These are phyloP conservation scores for Paraurostyla sp. DNA, from an alignment of 73 alveolate species.

Conservation along the genomic window DNA sequence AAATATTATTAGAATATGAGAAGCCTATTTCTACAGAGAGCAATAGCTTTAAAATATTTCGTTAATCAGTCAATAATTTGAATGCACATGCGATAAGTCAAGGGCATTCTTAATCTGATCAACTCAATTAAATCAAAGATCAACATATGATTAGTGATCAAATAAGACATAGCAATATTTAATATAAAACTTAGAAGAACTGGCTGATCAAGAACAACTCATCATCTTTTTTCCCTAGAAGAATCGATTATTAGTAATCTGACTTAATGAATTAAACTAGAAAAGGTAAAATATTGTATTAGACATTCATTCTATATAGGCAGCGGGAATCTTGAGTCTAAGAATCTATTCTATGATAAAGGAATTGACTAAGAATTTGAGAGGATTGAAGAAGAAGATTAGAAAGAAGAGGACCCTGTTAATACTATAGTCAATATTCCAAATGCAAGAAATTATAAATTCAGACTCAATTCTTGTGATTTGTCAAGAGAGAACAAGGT, in stretches of 20 bases:
- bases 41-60: not conserved
- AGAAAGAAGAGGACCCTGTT: not conserved
- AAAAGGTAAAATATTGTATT: not conserved
- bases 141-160: too few species aligned
- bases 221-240: too few species aligned
- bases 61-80: too few species aligned
- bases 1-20: not conserved
- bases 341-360: not conserved
- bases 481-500: not conserved
- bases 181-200: too few species aligned
- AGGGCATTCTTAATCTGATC: too few species aligned
- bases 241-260: too few species aligned
- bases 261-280: not conserved
- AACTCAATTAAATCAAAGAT: too few species aligned
- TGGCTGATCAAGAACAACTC: too few species aligned
- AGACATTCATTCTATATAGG: not conserved
- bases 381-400: not conserved
- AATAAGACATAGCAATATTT: too few species aligned
- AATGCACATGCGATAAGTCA: too few species aligned
- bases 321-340: conserved; percentile 11
- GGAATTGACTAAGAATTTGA: conserved; percentile 12
- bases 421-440: not conserved
- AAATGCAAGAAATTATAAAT: not conserved
- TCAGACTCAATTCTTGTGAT: conserved; percentile 27
- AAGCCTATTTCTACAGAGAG: not conserved